Evolutionary conservation across 2,329 filamentous ascomycete genomes (phyloP), one percentile per base, ranked within the genome.

Genomic region (Talaromyces sp.): DNA sequence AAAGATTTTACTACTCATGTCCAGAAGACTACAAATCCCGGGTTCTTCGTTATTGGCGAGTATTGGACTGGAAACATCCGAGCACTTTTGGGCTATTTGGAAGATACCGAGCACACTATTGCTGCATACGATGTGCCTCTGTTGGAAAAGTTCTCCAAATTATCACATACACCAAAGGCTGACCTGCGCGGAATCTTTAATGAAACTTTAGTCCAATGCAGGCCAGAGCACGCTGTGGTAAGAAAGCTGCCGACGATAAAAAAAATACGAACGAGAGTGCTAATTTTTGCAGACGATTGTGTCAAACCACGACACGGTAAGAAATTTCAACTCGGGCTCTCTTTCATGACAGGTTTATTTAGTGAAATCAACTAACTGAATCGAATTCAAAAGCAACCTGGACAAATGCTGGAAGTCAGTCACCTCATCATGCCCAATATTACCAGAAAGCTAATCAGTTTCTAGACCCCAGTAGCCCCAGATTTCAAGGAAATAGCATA

Each of bases 401-500:
- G 84, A 29, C 86, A 88, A 67, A 80, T 83, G 1, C 76, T 86
- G 39, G 84, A 82, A 64, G 78, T 77, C 62, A 60, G 64, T 41
- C 17, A 14, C 22, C 24, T 24, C 16, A 36, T 41, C 22, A 32
- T 14, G 47, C 9, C 8, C 11, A 19, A 8, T 42, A 14, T 20
- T 29, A 19, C 3, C 22, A 22, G 3, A 19, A 48, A 37, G 19
- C 35, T 43, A 32, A 42, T 4, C 4, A 49, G n/a, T 4, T 13
- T 16, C 4, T 47, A 82, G 61, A 82, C 84, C 0, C 81, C 82
- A 1, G 82, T 91, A 36, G 80, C 84, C 50, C 76, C 79, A 22
- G 86, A 82, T 73, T 88, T 91, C 75, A 89, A 89, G 69, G 81
- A 86, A 0, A 77, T 90, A 14, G 88, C 87, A 11, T 90, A 91